These are phyloP conservation scores for Crithidia expoeki DNA, from an alignment of 208 protist genomes.

Conservation along the genomic window DNA sequence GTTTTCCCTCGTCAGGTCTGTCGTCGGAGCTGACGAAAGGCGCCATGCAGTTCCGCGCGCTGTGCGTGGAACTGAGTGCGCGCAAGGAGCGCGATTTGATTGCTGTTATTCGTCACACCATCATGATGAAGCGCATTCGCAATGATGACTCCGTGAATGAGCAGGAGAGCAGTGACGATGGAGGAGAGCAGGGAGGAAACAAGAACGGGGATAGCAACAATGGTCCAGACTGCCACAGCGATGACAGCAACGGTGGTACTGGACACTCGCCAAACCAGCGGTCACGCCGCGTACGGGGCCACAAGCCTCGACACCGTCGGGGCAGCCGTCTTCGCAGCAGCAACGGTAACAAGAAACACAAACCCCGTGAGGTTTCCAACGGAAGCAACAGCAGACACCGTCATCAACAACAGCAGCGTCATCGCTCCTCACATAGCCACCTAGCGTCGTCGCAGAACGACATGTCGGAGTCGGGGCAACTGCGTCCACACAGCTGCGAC, in stretches of 20 bases:
- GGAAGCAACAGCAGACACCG: background rate
- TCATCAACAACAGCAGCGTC: background rate
- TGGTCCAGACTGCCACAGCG: background rate
- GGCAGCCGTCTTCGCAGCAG: background rate
- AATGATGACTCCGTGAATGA: background rate
- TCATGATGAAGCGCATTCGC: slow-evolving; percentile 42
- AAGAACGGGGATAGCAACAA: background rate
- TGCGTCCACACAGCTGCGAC: background rate
- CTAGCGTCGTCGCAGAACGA: background rate
- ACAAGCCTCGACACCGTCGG: background rate
- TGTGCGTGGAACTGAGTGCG: slow-evolving; percentile 56
- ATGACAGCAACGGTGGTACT: background rate
- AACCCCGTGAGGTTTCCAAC: background rate
- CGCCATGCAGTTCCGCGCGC: slow-evolving; percentile 60
- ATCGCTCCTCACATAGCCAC: background rate
- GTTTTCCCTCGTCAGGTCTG: slow-evolving; percentile 45
- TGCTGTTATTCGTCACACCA: slow-evolving; percentile 50
- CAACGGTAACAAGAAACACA: background rate
- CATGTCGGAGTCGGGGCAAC: background rate
- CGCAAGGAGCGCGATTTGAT: slow-evolving; percentile 65
- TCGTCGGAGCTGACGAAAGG: slow-evolving; percentile 64
- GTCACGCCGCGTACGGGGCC: background rate
- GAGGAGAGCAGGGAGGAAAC: background rate
- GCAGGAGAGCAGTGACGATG: background rate
- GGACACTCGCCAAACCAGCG: background rate